Evolutionary conservation across 805 yeast species (phyloP), one percentile per base, ranked within the genome.

Genomic region (Metschnikowia baotianmanensis): DNA sequence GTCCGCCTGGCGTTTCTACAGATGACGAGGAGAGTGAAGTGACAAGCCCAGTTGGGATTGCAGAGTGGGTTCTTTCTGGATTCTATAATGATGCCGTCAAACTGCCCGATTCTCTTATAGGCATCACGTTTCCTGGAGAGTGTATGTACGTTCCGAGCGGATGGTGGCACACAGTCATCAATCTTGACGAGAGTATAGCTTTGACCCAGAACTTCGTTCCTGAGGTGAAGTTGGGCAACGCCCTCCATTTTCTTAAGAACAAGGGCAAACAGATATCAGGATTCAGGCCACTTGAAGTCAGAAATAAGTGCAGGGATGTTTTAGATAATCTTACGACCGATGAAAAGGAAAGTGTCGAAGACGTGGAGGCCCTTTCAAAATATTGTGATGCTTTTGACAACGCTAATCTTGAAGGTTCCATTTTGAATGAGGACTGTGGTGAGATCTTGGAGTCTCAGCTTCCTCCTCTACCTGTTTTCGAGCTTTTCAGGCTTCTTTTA

Each of bases 131-230:
- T 48, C 83, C 88, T 0, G 91, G 90, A 5, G 95, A 90, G 57
- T 83, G 88, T 45, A 76, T 88, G 72, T 79, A 84, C 58, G 97
- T 89, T 6, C 97, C 97, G 3, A 74, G 89, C n/a, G 95, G 95
- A 1, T 89, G 97, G 97, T 89, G 97, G 97, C 97, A 89, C 67
- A 69, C 81, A 34, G 97, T 90, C 22, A 86, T 89, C n/a, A 89
- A 89, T 53, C 55, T 89, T 10, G 85, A 82, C 43, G 88, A 83
- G 56, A 71, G 81, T n/a, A 80, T 89, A 15, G 97, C 96, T 0
- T 63, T 89, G 53, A 89, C 97, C 0, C 95, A 87, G 49, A 89
- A 89, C 59, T 89, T 90, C 61, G 90, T 87, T 9, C 95, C 96
- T 0, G 57, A 58, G 29, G 72, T 77, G 31, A 78, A 79, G 44